These are phyloP conservation scores for Rhizophora apiculata DNA, from an alignment of 345 rosid species.

Conservation along the genomic window DNA sequence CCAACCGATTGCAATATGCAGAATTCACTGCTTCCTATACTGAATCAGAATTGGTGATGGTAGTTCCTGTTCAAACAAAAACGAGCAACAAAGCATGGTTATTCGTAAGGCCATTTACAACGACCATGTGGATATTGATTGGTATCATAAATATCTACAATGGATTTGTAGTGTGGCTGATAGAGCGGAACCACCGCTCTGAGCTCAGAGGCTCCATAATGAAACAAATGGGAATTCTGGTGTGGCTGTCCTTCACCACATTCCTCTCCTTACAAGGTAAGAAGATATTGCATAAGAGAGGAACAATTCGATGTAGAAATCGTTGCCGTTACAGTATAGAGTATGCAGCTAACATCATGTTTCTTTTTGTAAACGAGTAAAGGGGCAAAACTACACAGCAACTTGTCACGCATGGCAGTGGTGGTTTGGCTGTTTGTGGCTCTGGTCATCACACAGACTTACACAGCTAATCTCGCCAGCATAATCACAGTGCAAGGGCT, in stretches of 20 bases:
- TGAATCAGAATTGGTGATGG: constrained; percentile 22
- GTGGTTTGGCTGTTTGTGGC: constrained; percentile 27
- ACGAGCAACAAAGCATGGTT: constrained; percentile 15
- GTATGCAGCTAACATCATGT: background rate
- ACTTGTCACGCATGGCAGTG: constrained; percentile 28
- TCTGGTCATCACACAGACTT: constrained; percentile 23
- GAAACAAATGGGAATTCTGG: constrained; percentile 16
- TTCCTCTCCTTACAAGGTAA: constrained; percentile 24
- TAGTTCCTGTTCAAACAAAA: constrained; percentile 16
- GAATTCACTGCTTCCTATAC: constrained; percentile 32
- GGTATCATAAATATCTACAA: constrained; percentile 15
- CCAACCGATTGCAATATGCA: constrained; percentile 9
- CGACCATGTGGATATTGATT: constrained; percentile 21
- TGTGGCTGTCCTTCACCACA: constrained; percentile 27
- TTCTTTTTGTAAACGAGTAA: background rate
- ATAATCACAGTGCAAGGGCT: constrained; percentile 16
- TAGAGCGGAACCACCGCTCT: constrained; percentile 15
- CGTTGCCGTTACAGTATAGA: background rate
- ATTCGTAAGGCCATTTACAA: constrained; percentile 24
- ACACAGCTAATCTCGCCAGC: constrained; percentile 27
- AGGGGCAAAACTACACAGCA: constrained; percentile 26
- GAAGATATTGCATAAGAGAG: background rate
- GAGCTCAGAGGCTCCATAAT: constrained; percentile 11
- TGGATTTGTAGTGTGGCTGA: constrained; percentile 28
- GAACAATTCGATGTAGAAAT: background rate